phyloP scores from a whole-genome alignment of 805 yeast genomes.

The Zygosaccharomyces siamensis region DNA sequence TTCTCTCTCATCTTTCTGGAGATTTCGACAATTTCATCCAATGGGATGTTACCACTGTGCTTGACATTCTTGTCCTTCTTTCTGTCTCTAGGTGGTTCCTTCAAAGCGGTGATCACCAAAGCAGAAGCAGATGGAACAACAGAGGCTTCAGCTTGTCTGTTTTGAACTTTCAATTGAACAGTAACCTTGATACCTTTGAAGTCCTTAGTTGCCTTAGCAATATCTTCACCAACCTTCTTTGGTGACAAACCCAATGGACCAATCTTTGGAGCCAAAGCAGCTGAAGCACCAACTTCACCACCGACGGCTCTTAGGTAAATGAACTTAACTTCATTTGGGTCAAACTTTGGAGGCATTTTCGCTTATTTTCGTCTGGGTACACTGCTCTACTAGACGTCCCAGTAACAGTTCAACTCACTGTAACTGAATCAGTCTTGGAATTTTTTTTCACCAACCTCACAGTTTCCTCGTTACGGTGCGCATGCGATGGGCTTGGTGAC shows the following conservation, averaged over 20 bases:
- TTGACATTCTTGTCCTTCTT: slow-evolving; percentile 99
- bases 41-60: slow-evolving; percentile 98
- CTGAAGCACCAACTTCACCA: slow-evolving; percentile 99
- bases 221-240: slow-evolving; percentile 99
- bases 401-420: neutral
- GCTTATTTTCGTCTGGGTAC: slow-evolving; percentile 17
- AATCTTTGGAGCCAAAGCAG: slow-evolving; percentile 99
- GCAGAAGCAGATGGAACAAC: slow-evolving; percentile 99
- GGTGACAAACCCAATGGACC: slow-evolving; percentile 99
- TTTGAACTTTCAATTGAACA: slow-evolving; percentile 96
- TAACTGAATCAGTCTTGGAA: neutral
- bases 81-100: slow-evolving; percentile 99
- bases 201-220: slow-evolving; percentile 98
- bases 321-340: slow-evolving; percentile 97
- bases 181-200: slow-evolving; percentile 99
- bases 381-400: slow-evolving; percentile 5
- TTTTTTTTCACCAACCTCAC: slow-evolving; percentile 3
- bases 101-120: slow-evolving; percentile 96
- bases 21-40: slow-evolving; percentile 92
- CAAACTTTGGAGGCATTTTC: slow-evolving; percentile 96
- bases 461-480: neutral
- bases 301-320: slow-evolving; percentile 99
- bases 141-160: slow-evolving; percentile 98
- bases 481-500: neutral
- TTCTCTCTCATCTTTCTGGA: slow-evolving; percentile 97